These are phyloP conservation scores for Camellia sinensis DNA, from an alignment of 148 eudicot genomes.

Conservation along the genomic window DNA sequence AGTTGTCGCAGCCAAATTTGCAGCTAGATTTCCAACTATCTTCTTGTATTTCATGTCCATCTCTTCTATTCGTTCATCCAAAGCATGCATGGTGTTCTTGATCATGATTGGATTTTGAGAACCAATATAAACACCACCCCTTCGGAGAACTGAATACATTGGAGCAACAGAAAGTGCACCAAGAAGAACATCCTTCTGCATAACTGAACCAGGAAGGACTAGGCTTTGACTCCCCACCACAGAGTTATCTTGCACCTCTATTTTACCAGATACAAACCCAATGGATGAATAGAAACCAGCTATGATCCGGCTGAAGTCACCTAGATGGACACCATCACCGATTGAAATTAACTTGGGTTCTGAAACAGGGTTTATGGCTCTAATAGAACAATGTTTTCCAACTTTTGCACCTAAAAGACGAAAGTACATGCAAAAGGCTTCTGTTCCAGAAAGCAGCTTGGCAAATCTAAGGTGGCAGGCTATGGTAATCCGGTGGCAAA, in stretches of 20 bases:
- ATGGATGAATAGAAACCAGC: conserved; percentile 32
- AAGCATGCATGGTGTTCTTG: conserved; percentile 34
- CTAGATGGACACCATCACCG: conserved; percentile 47
- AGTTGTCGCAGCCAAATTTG: conserved; percentile 52
- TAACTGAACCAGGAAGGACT: conserved; percentile 39
- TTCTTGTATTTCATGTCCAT: conserved; percentile 50
- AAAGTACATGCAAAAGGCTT: conserved; percentile 47
- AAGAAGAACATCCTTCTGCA: conserved; percentile 37
- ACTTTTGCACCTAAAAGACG: conserved; percentile 44
- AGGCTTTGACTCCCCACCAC: conserved; percentile 50
- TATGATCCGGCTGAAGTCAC: conserved; percentile 44
- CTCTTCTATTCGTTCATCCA: conserved; percentile 47
- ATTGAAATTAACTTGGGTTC: conserved; percentile 34
- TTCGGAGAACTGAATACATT: conserved; percentile 33
- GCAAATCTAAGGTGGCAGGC: conserved; percentile 45
- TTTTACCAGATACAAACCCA: conserved; percentile 26
- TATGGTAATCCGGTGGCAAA: conserved; percentile 32
- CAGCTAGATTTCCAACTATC: conserved; percentile 47
- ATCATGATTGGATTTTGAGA: conserved; percentile 48
- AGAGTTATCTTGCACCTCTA: conserved; percentile 35
- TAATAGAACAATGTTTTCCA: conserved; percentile 45
- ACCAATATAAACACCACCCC: conserved; percentile 48
- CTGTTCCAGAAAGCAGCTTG: conserved; percentile 59
- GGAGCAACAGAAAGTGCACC: conserved; percentile 54
- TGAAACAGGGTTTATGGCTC: conserved; percentile 45